phyloP scores from a whole-genome alignment of 805 yeast species.

The Wickerhamomyces rabaulensis region DNA sequence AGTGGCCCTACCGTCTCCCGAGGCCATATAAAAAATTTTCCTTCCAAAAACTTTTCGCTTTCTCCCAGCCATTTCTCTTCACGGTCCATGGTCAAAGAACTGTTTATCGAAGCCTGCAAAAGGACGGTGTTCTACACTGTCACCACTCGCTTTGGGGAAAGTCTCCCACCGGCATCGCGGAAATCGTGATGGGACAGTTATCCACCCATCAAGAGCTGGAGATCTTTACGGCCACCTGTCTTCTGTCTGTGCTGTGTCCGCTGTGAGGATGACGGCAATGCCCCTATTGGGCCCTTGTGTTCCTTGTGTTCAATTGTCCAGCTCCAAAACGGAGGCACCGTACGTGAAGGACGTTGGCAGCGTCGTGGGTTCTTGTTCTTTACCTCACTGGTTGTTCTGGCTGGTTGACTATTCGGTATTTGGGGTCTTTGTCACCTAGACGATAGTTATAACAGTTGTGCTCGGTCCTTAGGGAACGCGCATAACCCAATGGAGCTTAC shows the following conservation, averaged over 20 bases:
- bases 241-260: background rate
- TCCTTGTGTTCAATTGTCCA: background rate
- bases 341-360: background rate
- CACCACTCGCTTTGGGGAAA: slow-evolving; percentile 68
- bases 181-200: slow-evolving; percentile 45
- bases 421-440: slow-evolving; percentile 49
- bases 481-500: slow-evolving; percentile 85
- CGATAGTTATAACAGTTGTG: slow-evolving; percentile 73
- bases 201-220: slow-evolving; percentile 28
- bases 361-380: background rate
- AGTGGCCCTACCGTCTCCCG: background rate
- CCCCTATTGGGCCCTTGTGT: slow-evolving; percentile 22
- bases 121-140: slow-evolving; percentile 27
- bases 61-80: slow-evolving; percentile 8
- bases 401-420: slow-evolving; percentile 48
- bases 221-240: background rate
- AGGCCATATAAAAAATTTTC: background rate
- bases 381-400: background rate
- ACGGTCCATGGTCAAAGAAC: slow-evolving; percentile 69
- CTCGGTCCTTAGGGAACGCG: background rate
- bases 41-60: background rate
- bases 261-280: slow-evolving; percentile 4
- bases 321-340: background rate
- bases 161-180: slow-evolving; percentile 81
- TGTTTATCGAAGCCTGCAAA: slow-evolving; percentile 70